Evolutionary conservation across 2,329 filamentous ascomycete genomes (phyloP).

Genomic region (Phialemoniopsis sp.): DNA sequence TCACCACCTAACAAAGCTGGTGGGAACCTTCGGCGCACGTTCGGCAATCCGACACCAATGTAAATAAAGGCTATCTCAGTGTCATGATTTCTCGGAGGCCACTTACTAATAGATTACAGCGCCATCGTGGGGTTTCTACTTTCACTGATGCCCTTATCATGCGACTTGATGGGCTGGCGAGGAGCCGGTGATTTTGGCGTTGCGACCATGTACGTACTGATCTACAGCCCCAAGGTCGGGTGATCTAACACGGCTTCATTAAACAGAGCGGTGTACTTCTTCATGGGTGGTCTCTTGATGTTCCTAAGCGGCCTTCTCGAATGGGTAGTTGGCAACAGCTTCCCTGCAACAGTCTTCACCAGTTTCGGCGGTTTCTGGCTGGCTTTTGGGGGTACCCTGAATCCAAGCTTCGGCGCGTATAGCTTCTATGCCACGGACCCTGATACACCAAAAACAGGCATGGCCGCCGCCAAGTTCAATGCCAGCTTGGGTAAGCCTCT

Average conservation of each 20-base stretch:
- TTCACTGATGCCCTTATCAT: constrained; percentile 29
- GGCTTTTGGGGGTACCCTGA: constrained; percentile 40
- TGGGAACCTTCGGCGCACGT: constrained; percentile 49
- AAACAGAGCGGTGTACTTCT: constrained; percentile 11
- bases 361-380: constrained; percentile 43
- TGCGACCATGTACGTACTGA: constrained; percentile 40
- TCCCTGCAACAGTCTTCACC: constrained; percentile 47
- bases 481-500: constrained; percentile 31
- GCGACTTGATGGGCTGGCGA: constrained; percentile 39
- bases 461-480: constrained; percentile 33
- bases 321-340: constrained; percentile 46
- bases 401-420: constrained; percentile 38
- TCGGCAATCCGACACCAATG: constrained; percentile 60
- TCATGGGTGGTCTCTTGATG: constrained; percentile 40
- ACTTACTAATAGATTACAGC: constrained; percentile 19
- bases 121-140: constrained; percentile 47
- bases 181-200: constrained; percentile 42
- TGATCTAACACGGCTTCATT: too few relatives aligned
- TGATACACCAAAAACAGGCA: constrained; percentile 15
- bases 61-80: constrained; percentile 21
- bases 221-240: too few relatives aligned
- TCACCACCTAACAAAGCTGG: constrained; percentile 47
- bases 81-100: too few relatives aligned
- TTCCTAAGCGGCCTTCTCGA: constrained; percentile 39
- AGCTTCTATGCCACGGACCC: constrained; percentile 24